Conservation (phyloP, 2,329 filamentous ascomycete genomes). For the Podosphaera xanthii region DNA sequence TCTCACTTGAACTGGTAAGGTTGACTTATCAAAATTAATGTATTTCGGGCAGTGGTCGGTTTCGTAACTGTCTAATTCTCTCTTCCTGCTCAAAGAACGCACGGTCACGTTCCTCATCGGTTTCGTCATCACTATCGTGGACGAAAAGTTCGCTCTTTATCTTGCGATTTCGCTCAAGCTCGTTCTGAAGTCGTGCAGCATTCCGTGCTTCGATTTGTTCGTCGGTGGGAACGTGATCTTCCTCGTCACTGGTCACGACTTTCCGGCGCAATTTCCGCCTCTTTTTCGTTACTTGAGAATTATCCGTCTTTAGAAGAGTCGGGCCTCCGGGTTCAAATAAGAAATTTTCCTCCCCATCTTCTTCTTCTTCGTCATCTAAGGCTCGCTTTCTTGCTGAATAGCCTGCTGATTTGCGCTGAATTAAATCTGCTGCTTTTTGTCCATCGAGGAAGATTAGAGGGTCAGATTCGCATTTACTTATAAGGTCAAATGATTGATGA, state of each 20-base stretch:
- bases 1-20: no score
- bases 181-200: constrained; percentile 38
- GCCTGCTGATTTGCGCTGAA: constrained; percentile 40
- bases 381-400: constrained; percentile 29
- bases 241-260: constrained; percentile 19
- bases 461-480: constrained; percentile 57
- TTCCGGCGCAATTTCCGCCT: constrained; percentile 21
- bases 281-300: constrained; percentile 36
- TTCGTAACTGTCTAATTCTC: constrained; percentile 27
- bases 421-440: constrained; percentile 42
- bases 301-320: constrained; percentile 28
- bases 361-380: constrained; percentile 45
- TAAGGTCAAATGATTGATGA: constrained; percentile 42
- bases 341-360: constrained; percentile 26
- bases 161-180: constrained; percentile 52
- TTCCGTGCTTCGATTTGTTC: constrained; percentile 36
- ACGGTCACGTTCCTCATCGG: constrained; percentile 49
- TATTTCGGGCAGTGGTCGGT: no score
- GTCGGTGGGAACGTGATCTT: constrained; percentile 27
- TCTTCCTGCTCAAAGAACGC: constrained; percentile 64
- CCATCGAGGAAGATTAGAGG: constrained; percentile 60
- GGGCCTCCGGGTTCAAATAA: constrained; percentile 50
- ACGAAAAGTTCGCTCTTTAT: constrained; percentile 75
- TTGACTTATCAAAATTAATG: no score
- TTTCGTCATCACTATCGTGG: constrained; percentile 68